These are phyloP conservation scores for Sphagnum fallax DNA, from an alignment of 228 moss, liverwort and hornwort genomes.

Conservation along the genomic window DNA sequence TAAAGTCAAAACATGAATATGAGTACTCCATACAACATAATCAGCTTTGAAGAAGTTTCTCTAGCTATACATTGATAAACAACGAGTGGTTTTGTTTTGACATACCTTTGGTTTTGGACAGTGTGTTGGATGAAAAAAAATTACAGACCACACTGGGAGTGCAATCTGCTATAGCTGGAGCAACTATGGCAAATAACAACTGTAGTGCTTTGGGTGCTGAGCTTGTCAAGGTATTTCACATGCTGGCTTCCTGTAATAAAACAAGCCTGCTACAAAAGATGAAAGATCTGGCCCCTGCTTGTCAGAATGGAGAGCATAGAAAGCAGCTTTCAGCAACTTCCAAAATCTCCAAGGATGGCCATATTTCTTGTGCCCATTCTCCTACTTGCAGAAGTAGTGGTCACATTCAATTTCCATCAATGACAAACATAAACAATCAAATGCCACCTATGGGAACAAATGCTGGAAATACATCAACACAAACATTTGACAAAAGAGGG, in stretches of 20 bases:
- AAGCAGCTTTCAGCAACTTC: slow-evolving; percentile 48
- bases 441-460: slow-evolving; percentile 5
- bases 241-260: slow-evolving; percentile 70
- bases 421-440: slow-evolving; percentile 20
- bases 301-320: slow-evolving; percentile 21
- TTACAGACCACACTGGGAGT: slow-evolving; percentile 70
- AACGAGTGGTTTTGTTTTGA: not conserved
- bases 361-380: slow-evolving; percentile 40
- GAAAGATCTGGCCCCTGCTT: slow-evolving; percentile 14
- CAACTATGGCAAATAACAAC: slow-evolving; percentile 80
- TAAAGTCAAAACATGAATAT: not conserved
- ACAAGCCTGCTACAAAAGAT: slow-evolving; percentile 6
- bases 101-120: slow-evolving; percentile 14
- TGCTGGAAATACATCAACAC: slow-evolving; percentile 25
- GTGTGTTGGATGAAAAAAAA: slow-evolving; percentile 80
- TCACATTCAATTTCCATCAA: slow-evolving; percentile 16
- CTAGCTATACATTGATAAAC: not conserved
- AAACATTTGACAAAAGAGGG: slow-evolving; percentile 12
- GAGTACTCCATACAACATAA: not conserved
- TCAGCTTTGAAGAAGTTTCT: not conserved
- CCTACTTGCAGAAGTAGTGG: slow-evolving; percentile 28
- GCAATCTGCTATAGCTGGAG: slow-evolving; percentile 85
- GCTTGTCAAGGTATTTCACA: slow-evolving; percentile 67
- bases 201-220: slow-evolving; percentile 90
- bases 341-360: slow-evolving; percentile 25